A percentile compares a stretch with the other conserved stretches of the same genome.
These are phyloP conservation scores for Cornus florida DNA, from an alignment of 148 eudicot species.

Conservation along the genomic window DNA sequence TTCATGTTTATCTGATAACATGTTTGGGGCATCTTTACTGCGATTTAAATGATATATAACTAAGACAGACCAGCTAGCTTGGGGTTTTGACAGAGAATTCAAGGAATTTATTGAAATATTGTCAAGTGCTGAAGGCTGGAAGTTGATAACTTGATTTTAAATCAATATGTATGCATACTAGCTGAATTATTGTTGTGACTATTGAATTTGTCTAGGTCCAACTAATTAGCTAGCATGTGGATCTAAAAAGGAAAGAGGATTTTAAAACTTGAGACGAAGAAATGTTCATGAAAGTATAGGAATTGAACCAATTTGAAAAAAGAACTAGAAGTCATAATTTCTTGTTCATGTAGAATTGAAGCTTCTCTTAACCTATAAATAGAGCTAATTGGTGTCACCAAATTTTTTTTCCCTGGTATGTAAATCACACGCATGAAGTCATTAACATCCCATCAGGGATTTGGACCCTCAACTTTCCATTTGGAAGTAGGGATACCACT, in stretches of 20 bases:
- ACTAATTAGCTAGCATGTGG: background rate
- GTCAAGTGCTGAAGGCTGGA: background rate
- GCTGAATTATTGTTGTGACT: background rate
- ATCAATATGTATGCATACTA: background rate
- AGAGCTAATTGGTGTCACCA: background rate
- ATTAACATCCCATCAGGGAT: too few relatives aligned
- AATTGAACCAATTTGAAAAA: background rate
- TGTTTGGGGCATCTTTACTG: background rate
- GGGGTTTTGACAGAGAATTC: background rate
- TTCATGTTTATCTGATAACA: background rate
- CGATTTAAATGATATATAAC: background rate
- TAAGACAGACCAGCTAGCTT: background rate
- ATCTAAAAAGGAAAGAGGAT: background rate
- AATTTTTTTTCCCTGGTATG: too few relatives aligned
- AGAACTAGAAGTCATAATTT: background rate
- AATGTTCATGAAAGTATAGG: background rate
- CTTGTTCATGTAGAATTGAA: conserved; percentile 1
- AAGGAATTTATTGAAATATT: background rate
- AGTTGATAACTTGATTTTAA: background rate
- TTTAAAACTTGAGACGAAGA: background rate
- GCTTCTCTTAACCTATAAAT: background rate
- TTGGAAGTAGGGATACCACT: too few relatives aligned
- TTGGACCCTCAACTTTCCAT: too few relatives aligned
- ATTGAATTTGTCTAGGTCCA: background rate
- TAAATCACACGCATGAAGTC: too few relatives aligned